Percentiles rank a stretch among this genome's conserved stretches.
Conservation (phyloP, 2,329 filamentous ascomycete genomes). For the Ilyonectria mors-panacis region DNA sequence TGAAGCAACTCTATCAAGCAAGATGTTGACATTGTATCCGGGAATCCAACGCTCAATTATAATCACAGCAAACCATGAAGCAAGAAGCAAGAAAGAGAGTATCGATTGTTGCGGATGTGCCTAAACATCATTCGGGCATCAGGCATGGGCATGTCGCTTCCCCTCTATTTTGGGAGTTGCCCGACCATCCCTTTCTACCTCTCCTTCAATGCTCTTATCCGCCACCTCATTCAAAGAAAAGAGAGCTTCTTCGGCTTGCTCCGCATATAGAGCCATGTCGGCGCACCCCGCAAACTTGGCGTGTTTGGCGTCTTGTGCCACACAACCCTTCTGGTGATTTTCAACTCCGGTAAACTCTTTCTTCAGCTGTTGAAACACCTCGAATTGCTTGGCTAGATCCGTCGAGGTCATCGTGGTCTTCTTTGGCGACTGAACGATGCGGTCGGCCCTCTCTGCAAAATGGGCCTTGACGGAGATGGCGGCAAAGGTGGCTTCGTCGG, state of each 20-base stretch:
- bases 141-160: conserved; percentile 2
- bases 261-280: conserved; percentile 46
- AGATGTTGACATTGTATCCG: background rate
- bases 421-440: conserved; percentile 20
- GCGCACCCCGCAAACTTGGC: conserved; percentile 48
- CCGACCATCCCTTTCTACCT: background rate
- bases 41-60: background rate
- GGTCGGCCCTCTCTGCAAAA: conserved; percentile 43
- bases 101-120: background rate
- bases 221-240: conserved; percentile 31
- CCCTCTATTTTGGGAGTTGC: background rate
- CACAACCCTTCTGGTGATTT: conserved; percentile 23
- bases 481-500: conserved; percentile 43
- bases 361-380: conserved; percentile 27
- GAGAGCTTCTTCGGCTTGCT: conserved; percentile 43
- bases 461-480: conserved; percentile 35
- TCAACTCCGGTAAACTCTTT: conserved; percentile 38
- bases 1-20: background rate
- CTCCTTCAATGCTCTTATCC: background rate
- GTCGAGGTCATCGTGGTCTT: background rate
- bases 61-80: background rate
- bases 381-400: conserved; percentile 9
- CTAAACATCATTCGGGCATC: conserved; percentile 1
- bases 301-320: conserved; percentile 36
- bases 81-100: background rate